phyloP scores from a whole-genome alignment of 306 rosid genomes.

The Potentilla sterilis region DNA sequence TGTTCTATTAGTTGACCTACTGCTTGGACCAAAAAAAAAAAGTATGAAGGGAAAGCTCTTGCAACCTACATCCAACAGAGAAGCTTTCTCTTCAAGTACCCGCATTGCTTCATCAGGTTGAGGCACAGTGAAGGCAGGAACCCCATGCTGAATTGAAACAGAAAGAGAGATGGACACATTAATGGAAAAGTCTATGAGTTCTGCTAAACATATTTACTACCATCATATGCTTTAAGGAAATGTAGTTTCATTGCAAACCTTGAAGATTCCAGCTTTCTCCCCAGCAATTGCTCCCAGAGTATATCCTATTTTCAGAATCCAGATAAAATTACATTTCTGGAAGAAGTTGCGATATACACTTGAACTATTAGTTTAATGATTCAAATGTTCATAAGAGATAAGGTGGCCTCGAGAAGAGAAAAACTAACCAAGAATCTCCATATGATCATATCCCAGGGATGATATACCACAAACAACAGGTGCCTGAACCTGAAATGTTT shows the following conservation, averaged over 20 bases:
- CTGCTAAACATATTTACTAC: conserved; percentile 5
- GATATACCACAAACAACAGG: conserved; percentile 91
- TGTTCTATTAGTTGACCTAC: background rate
- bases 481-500: conserved; percentile 53
- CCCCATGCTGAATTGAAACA: conserved; percentile 45
- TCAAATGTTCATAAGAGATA: conserved; percentile 16
- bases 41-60: conserved; percentile 17
- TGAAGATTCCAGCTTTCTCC: conserved; percentile 97
- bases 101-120: conserved; percentile 93
- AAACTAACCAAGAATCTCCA: conserved; percentile 97
- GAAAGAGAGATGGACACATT: conserved; percentile 14
- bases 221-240: conserved; percentile 9
- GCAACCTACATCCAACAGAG: conserved; percentile 63
- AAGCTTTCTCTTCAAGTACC: conserved; percentile 79
- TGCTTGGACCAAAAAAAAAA: background rate
- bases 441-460: conserved; percentile 97
- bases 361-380: conserved; percentile 19
- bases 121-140: conserved; percentile 80
- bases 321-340: conserved; percentile 9
- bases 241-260: conserved; percentile 50
- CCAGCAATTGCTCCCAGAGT: conserved; percentile 88
- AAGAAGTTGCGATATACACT: background rate
- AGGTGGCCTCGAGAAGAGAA: conserved; percentile 28
- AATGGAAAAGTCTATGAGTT: conserved; percentile 14
- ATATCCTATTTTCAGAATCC: conserved; percentile 51